Conservation (phyloP, 2,329 filamentous ascomycete genomes). For the Neocatenulostroma microsporum region DNA sequence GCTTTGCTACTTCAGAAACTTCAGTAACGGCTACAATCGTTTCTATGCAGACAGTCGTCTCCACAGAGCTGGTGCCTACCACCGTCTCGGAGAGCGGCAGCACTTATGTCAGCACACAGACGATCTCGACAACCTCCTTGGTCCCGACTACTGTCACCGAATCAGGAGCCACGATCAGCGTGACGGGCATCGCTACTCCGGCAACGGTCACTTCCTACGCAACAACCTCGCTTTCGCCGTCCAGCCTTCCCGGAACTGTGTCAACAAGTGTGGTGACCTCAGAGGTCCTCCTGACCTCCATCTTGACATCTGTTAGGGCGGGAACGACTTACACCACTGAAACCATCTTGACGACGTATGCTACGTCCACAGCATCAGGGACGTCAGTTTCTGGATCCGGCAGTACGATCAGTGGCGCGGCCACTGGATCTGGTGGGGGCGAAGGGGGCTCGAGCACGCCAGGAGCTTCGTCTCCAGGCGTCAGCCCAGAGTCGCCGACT, state of each 20-base stretch:
- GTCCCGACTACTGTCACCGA: background rate
- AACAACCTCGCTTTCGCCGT: background rate
- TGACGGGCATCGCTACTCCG: background rate
- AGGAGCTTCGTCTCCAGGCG: too few species aligned
- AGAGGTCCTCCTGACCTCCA: background rate
- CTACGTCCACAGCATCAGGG: background rate
- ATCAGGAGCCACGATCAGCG: background rate
- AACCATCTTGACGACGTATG: slow-evolving; percentile 2
- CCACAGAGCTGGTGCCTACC: too few species aligned
- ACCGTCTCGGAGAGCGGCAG: too few species aligned
- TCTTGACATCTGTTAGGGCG: slow-evolving; percentile 1
- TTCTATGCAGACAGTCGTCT: too few species aligned
- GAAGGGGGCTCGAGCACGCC: too few species aligned
- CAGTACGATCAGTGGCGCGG: too few species aligned
- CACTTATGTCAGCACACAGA: too few species aligned
- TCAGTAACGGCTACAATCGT: too few species aligned
- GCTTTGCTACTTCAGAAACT: too few species aligned
- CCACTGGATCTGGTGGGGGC: too few species aligned
- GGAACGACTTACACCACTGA: slow-evolving; percentile 6
- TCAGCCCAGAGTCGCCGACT: background rate
- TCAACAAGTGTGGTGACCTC: slow-evolving; percentile 1
- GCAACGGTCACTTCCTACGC: background rate
- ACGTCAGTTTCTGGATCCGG: too few species aligned
- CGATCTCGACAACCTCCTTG: too few species aligned
- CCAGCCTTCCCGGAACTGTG: background rate